Percentiles rank a stretch among this genome's conserved stretches.
Evolutionary conservation across 768 basidiomycete species (phyloP).

Genomic region (Boletus subcaerulescens): DNA sequence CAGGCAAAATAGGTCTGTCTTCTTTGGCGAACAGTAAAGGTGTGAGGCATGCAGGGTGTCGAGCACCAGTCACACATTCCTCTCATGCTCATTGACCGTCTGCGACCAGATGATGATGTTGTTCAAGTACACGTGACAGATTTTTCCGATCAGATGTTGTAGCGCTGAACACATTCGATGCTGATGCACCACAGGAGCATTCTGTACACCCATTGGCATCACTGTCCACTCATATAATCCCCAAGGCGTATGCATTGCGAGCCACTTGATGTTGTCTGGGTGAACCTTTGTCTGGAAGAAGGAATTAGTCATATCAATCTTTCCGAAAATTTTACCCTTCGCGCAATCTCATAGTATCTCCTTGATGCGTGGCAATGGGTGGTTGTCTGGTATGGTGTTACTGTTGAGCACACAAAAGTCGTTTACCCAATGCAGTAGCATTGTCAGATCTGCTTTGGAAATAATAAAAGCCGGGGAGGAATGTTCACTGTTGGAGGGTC

Average conservation of each 20-base stretch:
- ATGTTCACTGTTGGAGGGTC: slow-evolving; percentile 24
- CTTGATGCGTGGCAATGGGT: slow-evolving; percentile 15
- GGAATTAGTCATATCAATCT: slow-evolving; percentile 40
- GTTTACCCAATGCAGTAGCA: slow-evolving; percentile 27
- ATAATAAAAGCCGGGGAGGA: slow-evolving; percentile 40
- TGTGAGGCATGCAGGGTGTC: slow-evolving; percentile 15
- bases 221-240: slow-evolving; percentile 38
- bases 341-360: slow-evolving; percentile 24
- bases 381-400: slow-evolving; percentile 18
- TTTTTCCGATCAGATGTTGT: slow-evolving; percentile 9
- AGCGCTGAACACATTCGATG: slow-evolving; percentile 11
- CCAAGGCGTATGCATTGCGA: slow-evolving; percentile 37
- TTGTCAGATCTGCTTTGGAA: slow-evolving; percentile 29
- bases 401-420: slow-evolving; percentile 26
- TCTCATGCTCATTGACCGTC: slow-evolving; percentile 18
- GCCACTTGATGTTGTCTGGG: slow-evolving; percentile 29
- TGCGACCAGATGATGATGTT: slow-evolving; percentile 33
- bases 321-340: slow-evolving; percentile 34
- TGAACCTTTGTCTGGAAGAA: slow-evolving; percentile 39
- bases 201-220: slow-evolving; percentile 9
- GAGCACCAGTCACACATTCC: slow-evolving; percentile 30
- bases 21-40: neutral
- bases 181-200: slow-evolving; percentile 23
- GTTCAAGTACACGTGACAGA: slow-evolving; percentile 13
- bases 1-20: neutral